phyloP scores from a whole-genome alignment of 228 moss, liverwort and hornwort species.

The Sphagnum fallax region DNA sequence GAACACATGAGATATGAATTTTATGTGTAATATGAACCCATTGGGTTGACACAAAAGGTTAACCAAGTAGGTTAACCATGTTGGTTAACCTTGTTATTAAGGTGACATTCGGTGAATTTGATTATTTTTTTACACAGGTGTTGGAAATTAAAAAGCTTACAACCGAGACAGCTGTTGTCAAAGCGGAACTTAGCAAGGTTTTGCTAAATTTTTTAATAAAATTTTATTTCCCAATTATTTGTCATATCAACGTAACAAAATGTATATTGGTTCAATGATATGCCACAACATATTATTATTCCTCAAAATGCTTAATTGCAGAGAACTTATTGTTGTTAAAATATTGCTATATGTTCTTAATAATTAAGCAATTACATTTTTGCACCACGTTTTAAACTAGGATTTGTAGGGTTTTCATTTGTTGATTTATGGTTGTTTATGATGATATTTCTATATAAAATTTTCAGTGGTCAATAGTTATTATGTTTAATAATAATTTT shows the following conservation, averaged over 20 bases:
- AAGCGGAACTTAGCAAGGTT: conserved; percentile 86
- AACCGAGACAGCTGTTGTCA: conserved; percentile 57
- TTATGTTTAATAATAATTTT: neutral
- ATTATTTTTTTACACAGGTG: conserved; percentile 13
- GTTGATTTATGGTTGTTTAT: too few relatives aligned
- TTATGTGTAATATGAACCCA: neutral
- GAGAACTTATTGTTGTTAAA: too few relatives aligned
- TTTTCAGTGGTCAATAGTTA: neutral
- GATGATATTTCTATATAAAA: neutral
- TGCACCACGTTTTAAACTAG: too few relatives aligned
- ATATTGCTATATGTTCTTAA: too few relatives aligned
- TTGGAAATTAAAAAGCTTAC: conserved; percentile 78
- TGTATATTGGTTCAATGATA: neutral
- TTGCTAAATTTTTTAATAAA: conserved; percentile 1
- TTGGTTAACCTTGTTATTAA: neutral
- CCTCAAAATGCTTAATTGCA: neutral
- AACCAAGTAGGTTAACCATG: neutral
- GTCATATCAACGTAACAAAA: neutral
- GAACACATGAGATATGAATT: neutral
- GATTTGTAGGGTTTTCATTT: too few relatives aligned
- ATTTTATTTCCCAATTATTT: neutral
- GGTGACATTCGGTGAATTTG: neutral
- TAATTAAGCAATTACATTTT: too few relatives aligned
- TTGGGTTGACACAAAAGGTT: neutral
- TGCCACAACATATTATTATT: too few relatives aligned